Evolutionary conservation across 495 filamentous ascomycete species (phyloP), one percentile per base, ranked within the genome.

Genomic region (Xylaria telfairii): DNA sequence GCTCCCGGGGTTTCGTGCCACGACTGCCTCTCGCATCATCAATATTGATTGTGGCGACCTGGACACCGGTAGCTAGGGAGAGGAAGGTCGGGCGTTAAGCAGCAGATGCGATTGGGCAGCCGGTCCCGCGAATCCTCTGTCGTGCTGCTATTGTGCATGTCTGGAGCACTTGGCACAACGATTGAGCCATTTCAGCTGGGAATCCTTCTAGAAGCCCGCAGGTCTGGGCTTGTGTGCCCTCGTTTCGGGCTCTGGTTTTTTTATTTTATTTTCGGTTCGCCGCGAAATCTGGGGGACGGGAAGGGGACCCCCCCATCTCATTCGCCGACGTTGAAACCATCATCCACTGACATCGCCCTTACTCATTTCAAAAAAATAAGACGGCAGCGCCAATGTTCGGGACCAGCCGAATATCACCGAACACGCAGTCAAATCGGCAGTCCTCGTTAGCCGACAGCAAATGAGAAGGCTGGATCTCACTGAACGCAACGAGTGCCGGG

Each of bases 21-120:
- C 32, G 56, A 51, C 37, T 51, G 67, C 21, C 56, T 34, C 56
- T 69, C 39, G 67, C 67, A 32, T 51, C 67, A 62, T 69, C 54
- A 62, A 42, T 62, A 69, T 69, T 62, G 56, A 69, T 61, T 69
- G 56, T 69, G 53, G 67, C 67, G 57, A 47, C 46, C 64, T 66
- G 47, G 34, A 42, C 34, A 54, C 47, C 64, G 34, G 47, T 66
- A 66, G 64, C 46, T 54, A 54, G 34, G 46, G 7, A 32, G 19
- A 49, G 64, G 32, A 24, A 51, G 3, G 26, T 46, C 39, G 67
- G 57, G 53, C 41, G 44, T 51, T 26, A 30, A 42, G 53, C 41
- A 26, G 34, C 3, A 51, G 41, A 69, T 49, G 44, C 44, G 56
- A 69, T 69, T 69, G 67, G 67, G 42, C 39, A 30, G 44, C 30